These are phyloP conservation scores for Penicillium sp. DNA, from an alignment of 2,329 filamentous ascomycete genomes.

Conservation along the genomic window DNA sequence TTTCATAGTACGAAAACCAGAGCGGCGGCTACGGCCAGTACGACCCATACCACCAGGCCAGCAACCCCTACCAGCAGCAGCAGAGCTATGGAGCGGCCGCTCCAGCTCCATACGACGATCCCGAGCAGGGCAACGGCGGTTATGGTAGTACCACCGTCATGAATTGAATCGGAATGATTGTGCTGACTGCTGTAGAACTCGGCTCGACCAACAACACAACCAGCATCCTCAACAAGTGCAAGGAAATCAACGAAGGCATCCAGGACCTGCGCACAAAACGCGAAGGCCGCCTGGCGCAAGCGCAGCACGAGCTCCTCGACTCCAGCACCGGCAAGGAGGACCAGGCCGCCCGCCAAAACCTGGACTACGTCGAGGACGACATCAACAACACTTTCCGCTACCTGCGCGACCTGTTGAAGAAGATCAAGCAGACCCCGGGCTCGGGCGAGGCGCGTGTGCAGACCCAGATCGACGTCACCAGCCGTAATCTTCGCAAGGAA, in stretches of 20 bases:
- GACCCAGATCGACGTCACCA: conserved; percentile 75
- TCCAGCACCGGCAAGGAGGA: conserved; percentile 67
- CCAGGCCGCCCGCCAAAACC: conserved; percentile 61
- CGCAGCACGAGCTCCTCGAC: conserved; percentile 70
- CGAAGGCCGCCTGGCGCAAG: conserved; percentile 46
- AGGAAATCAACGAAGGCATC: conserved; percentile 73
- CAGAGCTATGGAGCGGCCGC: conserved; percentile 12
- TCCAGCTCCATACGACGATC: conserved; percentile 20
- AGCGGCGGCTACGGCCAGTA: conserved; percentile 52
- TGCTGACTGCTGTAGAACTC: conserved; percentile 45
- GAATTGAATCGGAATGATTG: too few relatives aligned
- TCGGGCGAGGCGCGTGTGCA: conserved; percentile 69
- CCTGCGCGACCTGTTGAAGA: conserved; percentile 73
- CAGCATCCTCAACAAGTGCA: conserved; percentile 78
- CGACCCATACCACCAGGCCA: conserved; percentile 49
- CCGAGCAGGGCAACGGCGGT: conserved; percentile 31
- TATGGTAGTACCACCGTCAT: too few relatives aligned
- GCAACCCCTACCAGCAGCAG: conserved; percentile 27
- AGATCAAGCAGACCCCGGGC: conserved; percentile 77
- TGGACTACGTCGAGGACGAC: conserved; percentile 70
- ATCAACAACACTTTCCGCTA: conserved; percentile 80
- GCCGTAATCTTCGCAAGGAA: conserved; percentile 72
- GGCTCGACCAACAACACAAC: conserved; percentile 46
- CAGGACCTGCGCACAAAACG: conserved; percentile 65
- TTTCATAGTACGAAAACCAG: conserved; percentile 19